These are phyloP conservation scores for Cephalotrichum gorgonifer DNA, from an alignment of 2,329 filamentous ascomycete species.

Conservation along the genomic window DNA sequence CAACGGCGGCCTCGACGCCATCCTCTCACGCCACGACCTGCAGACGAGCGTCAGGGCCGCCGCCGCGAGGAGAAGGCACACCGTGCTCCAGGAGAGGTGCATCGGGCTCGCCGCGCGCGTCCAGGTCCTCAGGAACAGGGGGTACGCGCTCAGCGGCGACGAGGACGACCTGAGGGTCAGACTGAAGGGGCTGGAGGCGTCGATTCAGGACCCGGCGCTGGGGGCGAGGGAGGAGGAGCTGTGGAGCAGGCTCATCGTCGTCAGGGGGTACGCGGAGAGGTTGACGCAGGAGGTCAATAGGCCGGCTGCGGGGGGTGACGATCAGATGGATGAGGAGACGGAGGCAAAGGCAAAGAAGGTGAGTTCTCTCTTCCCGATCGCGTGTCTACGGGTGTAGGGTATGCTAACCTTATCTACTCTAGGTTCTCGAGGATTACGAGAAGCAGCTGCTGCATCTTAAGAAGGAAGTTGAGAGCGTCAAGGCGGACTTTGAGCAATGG, in stretches of 20 bases:
- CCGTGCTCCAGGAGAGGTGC: conserved; percentile 61
- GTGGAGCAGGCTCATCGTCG: conserved; percentile 69
- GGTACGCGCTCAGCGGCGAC: conserved; percentile 68
- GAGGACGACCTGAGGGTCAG: conserved; percentile 71
- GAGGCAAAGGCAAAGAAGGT: conserved; percentile 68
- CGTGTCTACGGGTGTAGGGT: background rate
- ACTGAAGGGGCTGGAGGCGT: conserved; percentile 56
- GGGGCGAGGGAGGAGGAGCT: conserved; percentile 72
- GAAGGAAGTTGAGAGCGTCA: conserved; percentile 57
- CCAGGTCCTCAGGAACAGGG: conserved; percentile 70
- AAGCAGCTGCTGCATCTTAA: conserved; percentile 68
- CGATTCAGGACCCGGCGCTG: conserved; percentile 64
- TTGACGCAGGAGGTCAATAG: conserved; percentile 66
- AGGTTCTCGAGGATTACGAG: conserved; percentile 75
- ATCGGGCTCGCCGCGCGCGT: conserved; percentile 68
- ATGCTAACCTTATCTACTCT: conserved; percentile 4
- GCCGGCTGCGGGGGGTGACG: conserved; percentile 44
- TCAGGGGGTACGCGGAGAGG: conserved; percentile 62
- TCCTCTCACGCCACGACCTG: conserved; percentile 68
- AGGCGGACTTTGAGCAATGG: conserved; percentile 46
- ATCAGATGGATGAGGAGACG: conserved; percentile 57
- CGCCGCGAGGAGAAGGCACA: conserved; percentile 62
- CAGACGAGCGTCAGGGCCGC: conserved; percentile 64
- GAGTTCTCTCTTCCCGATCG: conserved; percentile 14
- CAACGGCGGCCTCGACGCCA: conserved; percentile 60